These are phyloP conservation scores for Plenodomus tracheiphilus DNA, from an alignment of 2,329 filamentous ascomycete genomes.

Conservation along the genomic window DNA sequence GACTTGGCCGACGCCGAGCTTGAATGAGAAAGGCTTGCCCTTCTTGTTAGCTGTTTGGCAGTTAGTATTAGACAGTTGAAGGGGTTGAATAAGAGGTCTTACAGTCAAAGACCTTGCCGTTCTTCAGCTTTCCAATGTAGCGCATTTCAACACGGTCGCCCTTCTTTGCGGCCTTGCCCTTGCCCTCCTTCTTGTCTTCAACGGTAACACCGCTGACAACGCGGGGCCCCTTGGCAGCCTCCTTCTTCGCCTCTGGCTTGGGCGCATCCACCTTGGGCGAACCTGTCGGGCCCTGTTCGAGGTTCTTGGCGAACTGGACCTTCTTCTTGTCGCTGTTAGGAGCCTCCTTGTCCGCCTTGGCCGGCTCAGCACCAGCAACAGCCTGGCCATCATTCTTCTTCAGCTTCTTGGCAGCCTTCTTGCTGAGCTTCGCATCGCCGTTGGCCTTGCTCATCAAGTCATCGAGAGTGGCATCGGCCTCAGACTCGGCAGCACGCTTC, in stretches of 20 bases:
- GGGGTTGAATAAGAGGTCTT: constrained; percentile 41
- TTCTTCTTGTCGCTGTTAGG: constrained; percentile 72
- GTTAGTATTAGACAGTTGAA: constrained; percentile 17
- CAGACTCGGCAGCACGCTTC: constrained; percentile 83
- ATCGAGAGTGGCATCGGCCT: constrained; percentile 67
- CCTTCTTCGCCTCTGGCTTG: constrained; percentile 53
- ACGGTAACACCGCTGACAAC: constrained; percentile 86
- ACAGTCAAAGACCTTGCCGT: constrained; percentile 96
- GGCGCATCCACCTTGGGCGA: constrained; percentile 51
- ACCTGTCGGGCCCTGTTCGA: constrained; percentile 88
- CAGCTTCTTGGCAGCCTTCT: constrained; percentile 97
- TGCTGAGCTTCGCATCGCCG: constrained; percentile 78
- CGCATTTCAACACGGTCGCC: constrained; percentile 91
- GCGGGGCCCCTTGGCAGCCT: constrained; percentile 65
- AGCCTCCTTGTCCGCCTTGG: constrained; percentile 55
- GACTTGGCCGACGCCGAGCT: constrained; percentile 90
- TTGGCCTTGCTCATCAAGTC: constrained; percentile 78
- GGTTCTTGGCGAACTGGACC: constrained; percentile 98
- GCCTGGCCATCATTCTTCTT: constrained; percentile 98
- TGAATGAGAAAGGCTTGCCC: constrained; percentile 96
- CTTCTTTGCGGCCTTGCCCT: constrained; percentile 82
- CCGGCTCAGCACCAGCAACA: constrained; percentile 55
- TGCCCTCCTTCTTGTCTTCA: constrained; percentile 92
- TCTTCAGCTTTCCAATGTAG: constrained; percentile 93
- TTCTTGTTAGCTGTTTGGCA: constrained; percentile 88